These are phyloP conservation scores for Neodidymelliopsis sp. DNA, from an alignment of 2,329 filamentous ascomycete species.

Conservation along the genomic window DNA sequence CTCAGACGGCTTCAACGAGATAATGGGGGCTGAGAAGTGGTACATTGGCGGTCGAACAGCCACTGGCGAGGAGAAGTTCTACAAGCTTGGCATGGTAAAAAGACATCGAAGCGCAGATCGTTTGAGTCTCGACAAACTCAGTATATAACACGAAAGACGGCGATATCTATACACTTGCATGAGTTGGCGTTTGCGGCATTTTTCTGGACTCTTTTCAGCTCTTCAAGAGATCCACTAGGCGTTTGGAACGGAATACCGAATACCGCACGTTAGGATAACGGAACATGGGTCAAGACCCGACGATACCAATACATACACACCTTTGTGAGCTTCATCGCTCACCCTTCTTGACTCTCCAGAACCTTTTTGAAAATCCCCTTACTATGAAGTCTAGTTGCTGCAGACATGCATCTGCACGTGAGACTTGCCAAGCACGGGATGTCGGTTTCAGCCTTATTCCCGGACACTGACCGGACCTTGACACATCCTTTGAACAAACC, in stretches of 20 bases:
- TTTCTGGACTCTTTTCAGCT: constrained; percentile 17
- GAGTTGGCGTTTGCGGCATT: constrained; percentile 35
- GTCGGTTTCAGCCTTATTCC: constrained; percentile 6
- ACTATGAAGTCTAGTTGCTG: not conserved
- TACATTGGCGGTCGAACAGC: constrained; percentile 81
- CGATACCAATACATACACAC: constrained; percentile 18
- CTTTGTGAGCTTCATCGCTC: constrained; percentile 23
- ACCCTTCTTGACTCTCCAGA: not conserved
- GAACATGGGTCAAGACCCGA: constrained; percentile 4
- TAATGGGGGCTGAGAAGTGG: constrained; percentile 77
- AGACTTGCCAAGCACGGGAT: constrained; percentile 16
- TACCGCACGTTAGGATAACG: constrained; percentile 3
- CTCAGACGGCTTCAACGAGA: constrained; percentile 77
- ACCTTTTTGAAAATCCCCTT: too few species aligned
- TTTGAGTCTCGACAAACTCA: constrained; percentile 76
- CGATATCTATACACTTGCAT: constrained; percentile 32
- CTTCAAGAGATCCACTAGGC: constrained; percentile 18
- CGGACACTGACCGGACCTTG: constrained; percentile 2
- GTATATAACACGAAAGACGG: constrained; percentile 62
- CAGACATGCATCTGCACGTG: constrained; percentile 15
- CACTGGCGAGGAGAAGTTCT: constrained; percentile 79
- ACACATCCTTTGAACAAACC: not conserved
- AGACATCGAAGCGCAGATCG: constrained; percentile 76
- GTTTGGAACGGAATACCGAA: constrained; percentile 20
- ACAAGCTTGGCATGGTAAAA: constrained; percentile 79